Conservation (phyloP, 169 alveolate genomes). For the Theileria sp. region DNA sequence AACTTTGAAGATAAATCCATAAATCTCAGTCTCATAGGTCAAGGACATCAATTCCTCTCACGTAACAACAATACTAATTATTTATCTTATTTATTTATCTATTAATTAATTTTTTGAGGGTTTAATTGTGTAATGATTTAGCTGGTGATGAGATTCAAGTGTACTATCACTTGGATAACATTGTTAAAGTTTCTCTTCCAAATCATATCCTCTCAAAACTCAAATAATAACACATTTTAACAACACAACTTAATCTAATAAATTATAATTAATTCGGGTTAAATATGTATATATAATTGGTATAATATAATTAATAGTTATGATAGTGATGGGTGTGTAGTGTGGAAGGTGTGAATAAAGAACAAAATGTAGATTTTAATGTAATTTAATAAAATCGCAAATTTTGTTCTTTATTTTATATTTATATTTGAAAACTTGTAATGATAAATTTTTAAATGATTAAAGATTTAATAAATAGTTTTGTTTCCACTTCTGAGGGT, state of each 20-base stretch:
- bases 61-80: not conserved
- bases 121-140: not conserved
- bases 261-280: too few relatives aligned
- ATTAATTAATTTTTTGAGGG: not conserved
- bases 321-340: conserved; percentile 5
- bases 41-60: conserved; percentile 4
- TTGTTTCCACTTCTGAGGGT: conserved; percentile 1
- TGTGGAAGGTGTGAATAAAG: conserved; percentile 1
- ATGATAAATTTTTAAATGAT: not conserved
- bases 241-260: not conserved
- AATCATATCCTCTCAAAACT: conserved; percentile 32
- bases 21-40: conserved; percentile 33
- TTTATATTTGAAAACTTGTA: not conserved
- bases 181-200: conserved; percentile 57
- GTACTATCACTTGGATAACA: conserved; percentile 38
- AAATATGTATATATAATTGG: too few relatives aligned
- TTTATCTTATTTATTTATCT: not conserved
- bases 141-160: conserved; percentile 61
- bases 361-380: conserved; percentile 3
- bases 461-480: conserved; percentile 2
- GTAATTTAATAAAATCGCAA: conserved; percentile 11
- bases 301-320: not conserved
- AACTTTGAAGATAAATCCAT: conserved; percentile 49
- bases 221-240: conserved; percentile 22
- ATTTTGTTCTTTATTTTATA: not conserved